phyloP scores from a whole-genome alignment of 192 early-diverging fungal genomes.

The Endogone sp. region DNA sequence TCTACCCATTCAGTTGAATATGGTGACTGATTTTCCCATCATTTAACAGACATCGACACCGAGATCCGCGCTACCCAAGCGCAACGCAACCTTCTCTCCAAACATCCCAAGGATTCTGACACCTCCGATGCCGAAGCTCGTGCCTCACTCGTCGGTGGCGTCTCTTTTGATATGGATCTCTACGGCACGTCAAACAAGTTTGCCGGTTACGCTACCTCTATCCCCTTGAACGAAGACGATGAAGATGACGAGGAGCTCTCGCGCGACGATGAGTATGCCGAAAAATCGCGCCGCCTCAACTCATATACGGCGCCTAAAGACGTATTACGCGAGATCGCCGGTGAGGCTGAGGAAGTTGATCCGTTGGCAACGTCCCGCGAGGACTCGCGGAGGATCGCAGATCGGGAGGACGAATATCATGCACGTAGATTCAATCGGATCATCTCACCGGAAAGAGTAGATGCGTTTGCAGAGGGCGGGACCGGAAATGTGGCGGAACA shows the following conservation, averaged over 20 bases:
- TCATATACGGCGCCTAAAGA: conserved; percentile 83
- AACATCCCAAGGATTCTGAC: conserved; percentile 12
- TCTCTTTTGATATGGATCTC: conserved; percentile 69
- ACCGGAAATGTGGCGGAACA: conserved; percentile 33
- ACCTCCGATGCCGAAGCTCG: conserved; percentile 32
- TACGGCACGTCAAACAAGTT: conserved; percentile 64
- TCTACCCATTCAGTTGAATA: background rate
- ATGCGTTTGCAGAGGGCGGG: conserved; percentile 55
- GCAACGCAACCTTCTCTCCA: conserved; percentile 24
- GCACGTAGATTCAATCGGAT: conserved; percentile 70
- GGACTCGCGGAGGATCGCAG: conserved; percentile 63
- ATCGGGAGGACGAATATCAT: conserved; percentile 86
- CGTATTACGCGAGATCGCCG: conserved; percentile 63
- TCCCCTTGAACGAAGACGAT: conserved; percentile 52
- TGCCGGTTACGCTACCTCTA: conserved; percentile 64
- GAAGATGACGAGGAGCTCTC: conserved; percentile 49
- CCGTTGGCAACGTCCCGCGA: conserved; percentile 53
- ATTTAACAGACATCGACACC: conserved; percentile 39
- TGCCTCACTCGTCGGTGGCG: conserved; percentile 33
- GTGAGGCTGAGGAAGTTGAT: conserved; percentile 49
- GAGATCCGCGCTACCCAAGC: conserved; percentile 49
- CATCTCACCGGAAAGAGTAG: conserved; percentile 78
- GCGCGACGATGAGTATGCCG: conserved; percentile 17
- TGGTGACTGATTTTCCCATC: background rate
- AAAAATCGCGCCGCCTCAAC: conserved; percentile 49